Base-by-base conservation (phyloP, 2,329 filamentous ascomycete species). In the Bipolaris oryzae region DNA sequence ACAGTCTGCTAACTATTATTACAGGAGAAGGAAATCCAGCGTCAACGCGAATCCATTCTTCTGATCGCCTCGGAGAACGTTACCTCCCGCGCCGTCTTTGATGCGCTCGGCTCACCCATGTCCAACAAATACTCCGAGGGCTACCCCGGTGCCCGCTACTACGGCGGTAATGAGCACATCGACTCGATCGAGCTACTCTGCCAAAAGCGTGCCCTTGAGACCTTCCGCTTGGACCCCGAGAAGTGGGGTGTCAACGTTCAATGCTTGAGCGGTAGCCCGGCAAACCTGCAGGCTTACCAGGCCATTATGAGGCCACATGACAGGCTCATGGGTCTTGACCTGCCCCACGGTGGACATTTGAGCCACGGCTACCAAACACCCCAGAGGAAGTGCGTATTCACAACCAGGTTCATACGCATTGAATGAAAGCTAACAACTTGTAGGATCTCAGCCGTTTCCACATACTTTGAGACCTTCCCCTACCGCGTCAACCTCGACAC, bases 171-270 rank as follows among this genome's bases (percentile, higher is more conserved):
- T 77, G 90, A 97, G 79, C 92, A 93, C 77, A 98, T 98, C 72
- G 94, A 98, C 73, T 86, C 92, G 72, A 87, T 94, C 5, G 94
- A 98, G 81, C 83, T 89, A 44, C 82, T 96, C 45, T 98, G 94
- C 79, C 95, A 98, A 80, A 85, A 91, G 75, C 88, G 94, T 70
- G 95, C 95, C 16, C 82, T 98, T 11, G 87, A 96, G 78, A 87
- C 94, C 0, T 98, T 96, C 77, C 87, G 89, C 28, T 81, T 98
- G 52, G 89, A 92, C 68, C 81, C 89, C 21, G 88, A 91, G 76
- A 87, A 96, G 79, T 98, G 94, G 94, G 94, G 95, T 60, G 94
- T 98, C 73, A 98, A 98, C 71, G 94, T 98, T 21, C 94, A 98
- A 70, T 74, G 73, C 79, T 82, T 96, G 75, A 91, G 87, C 74